A percentile compares a stretch with the other conserved stretches of the same genome.
Evolutionary conservation across 192 early-diverging fungal species (phyloP).

Genomic region (Mortierella claussenii): DNA sequence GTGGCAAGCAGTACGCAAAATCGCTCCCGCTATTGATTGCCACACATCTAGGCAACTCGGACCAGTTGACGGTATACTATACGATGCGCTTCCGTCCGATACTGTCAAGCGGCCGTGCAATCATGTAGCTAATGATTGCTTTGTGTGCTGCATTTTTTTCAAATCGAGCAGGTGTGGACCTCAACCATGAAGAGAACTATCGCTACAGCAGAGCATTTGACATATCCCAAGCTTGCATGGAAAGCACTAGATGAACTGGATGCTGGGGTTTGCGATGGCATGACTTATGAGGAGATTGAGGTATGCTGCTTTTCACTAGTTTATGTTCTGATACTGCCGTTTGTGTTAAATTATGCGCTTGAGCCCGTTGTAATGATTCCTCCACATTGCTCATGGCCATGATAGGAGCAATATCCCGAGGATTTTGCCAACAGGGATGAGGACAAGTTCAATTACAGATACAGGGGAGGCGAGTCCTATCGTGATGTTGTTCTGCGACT

Average conservation of each 20-base stretch:
- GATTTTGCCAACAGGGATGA: conserved; percentile 95
- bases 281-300: conserved; percentile 99
- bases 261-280: conserved; percentile 96
- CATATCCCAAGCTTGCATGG: conserved; percentile 94
- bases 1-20: conserved; percentile 87
- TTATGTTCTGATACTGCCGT: neutral
- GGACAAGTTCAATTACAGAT: conserved; percentile 96
- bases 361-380: too few relatives aligned
- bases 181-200: conserved; percentile 94
- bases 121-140: too few relatives aligned
- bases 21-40: conserved; percentile 86
- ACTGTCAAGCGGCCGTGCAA: too few relatives aligned
- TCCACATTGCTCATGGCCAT: too few relatives aligned
- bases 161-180: conserved; percentile 94
- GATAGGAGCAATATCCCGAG: conserved; percentile 82
- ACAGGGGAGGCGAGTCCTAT: conserved; percentile 90
- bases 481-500: conserved; percentile 94
- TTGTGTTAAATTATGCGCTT: too few relatives aligned
- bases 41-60: conserved; percentile 76
- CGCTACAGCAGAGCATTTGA: conserved; percentile 83
- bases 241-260: conserved; percentile 98
- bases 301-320: conserved; percentile 21
- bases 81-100: too few relatives aligned
- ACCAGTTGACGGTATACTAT: conserved; percentile 72
- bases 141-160: too few relatives aligned